Evolutionary conservation across 1,284 basidiomycete genomes (phyloP), one percentile per base, ranked within the genome.

Genomic region (Ustilago esculenta): DNA sequence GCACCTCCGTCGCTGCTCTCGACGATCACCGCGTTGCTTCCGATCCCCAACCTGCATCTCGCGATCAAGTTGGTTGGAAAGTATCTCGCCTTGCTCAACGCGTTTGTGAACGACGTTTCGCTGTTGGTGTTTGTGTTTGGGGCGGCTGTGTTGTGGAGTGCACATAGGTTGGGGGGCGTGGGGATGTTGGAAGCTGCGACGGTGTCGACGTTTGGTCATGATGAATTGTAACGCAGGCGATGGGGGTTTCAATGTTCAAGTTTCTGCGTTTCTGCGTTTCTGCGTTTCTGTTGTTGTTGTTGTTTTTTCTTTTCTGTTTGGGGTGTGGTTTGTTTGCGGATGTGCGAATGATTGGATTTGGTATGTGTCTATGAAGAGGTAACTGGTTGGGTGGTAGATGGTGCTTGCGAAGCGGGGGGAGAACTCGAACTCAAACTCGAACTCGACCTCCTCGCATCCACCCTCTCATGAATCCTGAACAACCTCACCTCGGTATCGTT

Each of bases 91-190:
- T 37, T 75, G 29, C 7, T 63, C 23, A 68, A 58, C 37, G 61
- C 67, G 21, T 43, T 73, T 30, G 43, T 74, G 2, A 73, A 68
- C 36, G 72, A 77, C 41, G 20, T 77, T 1, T 55, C 68, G 15
- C n/a, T 77, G 47, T 32, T 76, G 44, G 66, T 76, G 34, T 77
- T 77, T 54, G 67, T 67, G 4, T 49, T 77, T 29, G 75, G 75
- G 9, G 35, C 40, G 9, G 32, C 59, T 7, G 59, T 77, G 29
- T 37, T 77, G 11, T 77, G 63, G 61, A 49, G 56, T 10, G 57
- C 42, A 2, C 40, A 47, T 14, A 11, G 46, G 45, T 30, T 72
- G 24, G 68, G 68, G 12, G 63, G 66, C 3, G 42, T 58, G 5
- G 59, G 46, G 0, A 51, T 56, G 54, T 33, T 63, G 25, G 59